These are phyloP conservation scores for Phylloporus sp. DNA, from an alignment of 768 basidiomycete genomes.

Conservation along the genomic window DNA sequence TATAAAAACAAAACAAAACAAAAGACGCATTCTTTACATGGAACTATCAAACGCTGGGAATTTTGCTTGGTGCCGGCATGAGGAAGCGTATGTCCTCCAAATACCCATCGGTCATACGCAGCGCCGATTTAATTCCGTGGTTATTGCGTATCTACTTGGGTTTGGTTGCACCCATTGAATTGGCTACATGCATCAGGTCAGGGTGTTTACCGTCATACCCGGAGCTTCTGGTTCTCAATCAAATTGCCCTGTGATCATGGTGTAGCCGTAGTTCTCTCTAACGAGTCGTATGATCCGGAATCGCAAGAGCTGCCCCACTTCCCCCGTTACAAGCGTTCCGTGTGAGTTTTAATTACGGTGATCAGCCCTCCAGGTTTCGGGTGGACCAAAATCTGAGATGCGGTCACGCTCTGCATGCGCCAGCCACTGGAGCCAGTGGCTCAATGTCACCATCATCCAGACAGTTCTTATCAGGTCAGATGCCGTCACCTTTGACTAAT, in stretches of 20 bases:
- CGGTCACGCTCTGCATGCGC: not conserved
- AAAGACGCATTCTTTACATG: not conserved
- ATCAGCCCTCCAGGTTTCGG: constrained; percentile 1
- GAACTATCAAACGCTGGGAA: not conserved
- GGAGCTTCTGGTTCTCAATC: not conserved
- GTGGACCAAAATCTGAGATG: constrained; percentile 1
- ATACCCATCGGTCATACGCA: constrained; percentile 5
- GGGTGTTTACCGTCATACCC: not conserved
- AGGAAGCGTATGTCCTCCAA: not conserved
- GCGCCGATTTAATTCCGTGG: not conserved
- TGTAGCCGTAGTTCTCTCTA: not conserved
- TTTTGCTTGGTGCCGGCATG: constrained; percentile 5
- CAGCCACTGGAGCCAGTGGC: no score
- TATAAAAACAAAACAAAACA: not conserved
- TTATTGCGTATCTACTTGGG: not conserved
- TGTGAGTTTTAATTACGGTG: constrained; percentile 3
- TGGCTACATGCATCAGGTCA: constrained; percentile 3
- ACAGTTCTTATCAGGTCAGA: constrained; percentile 7
- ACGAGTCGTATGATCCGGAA: not conserved
- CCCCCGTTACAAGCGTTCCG: not conserved
- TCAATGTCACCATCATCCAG: not conserved
- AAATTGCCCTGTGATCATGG: not conserved
- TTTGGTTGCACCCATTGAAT: not conserved
- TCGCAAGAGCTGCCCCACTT: not conserved
- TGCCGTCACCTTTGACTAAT: constrained; percentile 1